Percentiles rank a stretch among this genome's conserved stretches.
Evolutionary conservation across 768 basidiomycete species (phyloP).

Genomic region (Leccinum truebloodii): DNA sequence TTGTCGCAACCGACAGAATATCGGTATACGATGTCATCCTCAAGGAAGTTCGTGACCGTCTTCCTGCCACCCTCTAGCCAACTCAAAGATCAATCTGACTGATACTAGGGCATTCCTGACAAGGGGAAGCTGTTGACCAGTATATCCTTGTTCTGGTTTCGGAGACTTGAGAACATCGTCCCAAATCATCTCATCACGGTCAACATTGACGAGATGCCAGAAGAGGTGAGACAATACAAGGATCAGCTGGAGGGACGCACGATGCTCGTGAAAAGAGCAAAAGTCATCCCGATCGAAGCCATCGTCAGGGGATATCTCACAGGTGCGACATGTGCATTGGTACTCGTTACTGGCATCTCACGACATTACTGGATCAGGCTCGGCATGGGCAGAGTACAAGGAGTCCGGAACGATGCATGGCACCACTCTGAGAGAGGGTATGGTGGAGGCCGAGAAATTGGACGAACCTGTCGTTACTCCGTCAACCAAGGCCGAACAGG

Average conservation of each 20-base stretch:
- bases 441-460: conserved; percentile 80
- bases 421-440: conserved; percentile 73
- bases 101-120: conserved; percentile 81
- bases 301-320: conserved; percentile 97
- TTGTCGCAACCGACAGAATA: conserved; percentile 94
- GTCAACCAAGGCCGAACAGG: conserved; percentile 94
- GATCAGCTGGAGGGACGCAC: conserved; percentile 78
- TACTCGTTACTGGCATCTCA: conserved; percentile 11
- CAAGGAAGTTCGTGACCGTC: conserved; percentile 67
- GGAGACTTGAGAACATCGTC: conserved; percentile 73
- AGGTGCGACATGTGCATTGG: conserved; percentile 48
- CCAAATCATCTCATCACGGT: conserved; percentile 89
- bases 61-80: neutral
- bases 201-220: conserved; percentile 79
- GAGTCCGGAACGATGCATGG: conserved; percentile 86
- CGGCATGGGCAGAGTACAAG: conserved; percentile 95
- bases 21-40: conserved; percentile 97
- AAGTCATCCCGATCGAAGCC: conserved; percentile 89
- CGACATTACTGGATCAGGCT: conserved; percentile 55
- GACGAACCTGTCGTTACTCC: conserved; percentile 90
- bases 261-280: conserved; percentile 90
- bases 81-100: conserved; percentile 1
- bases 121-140: conserved; percentile 90
- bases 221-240: conserved; percentile 69
- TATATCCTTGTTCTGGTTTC: conserved; percentile 96